Evolutionary conservation across 306 rosid species (phyloP), one percentile per base, ranked within the genome.

Genomic region (Dicorynia guianensis): DNA sequence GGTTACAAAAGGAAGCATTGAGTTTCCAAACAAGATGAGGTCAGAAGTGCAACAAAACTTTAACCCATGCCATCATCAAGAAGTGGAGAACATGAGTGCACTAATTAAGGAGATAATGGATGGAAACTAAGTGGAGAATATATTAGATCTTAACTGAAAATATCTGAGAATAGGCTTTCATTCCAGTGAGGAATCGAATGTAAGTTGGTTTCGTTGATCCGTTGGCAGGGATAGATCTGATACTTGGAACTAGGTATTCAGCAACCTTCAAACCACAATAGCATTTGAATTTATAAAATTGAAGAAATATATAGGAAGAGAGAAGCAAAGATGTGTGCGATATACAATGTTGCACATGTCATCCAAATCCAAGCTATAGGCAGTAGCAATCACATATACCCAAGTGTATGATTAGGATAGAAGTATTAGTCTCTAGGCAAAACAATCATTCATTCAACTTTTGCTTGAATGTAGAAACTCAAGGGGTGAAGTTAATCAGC

Each of bases 151-250:
- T 87, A 86, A 94, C 98, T 81, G 97, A 86, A 80, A 94, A 94
- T 79, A 94, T 94, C 75, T 92, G 96, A 36, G 96, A 85, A 83
- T 92, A 92, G 55, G 97, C 98, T 86, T 91, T 94, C 79, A 92
- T 55, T 70, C 97, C 98, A 2, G 97, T 92, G 83, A 92, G 97
- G 80, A 92, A 92, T 59, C 92, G 90, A 71, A 92, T 89, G 84
- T 95, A 95, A 3, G 92, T 90, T 30, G 97, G 96, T 81, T 80
- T 92, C 89, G 64, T 83, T 40, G 97, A 83, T 78, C 96, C 91
- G 7, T 82, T 90, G 55, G 83, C 38, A 55, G 78, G 84, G 74
- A 79, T 69, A 11, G 98, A 90, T 87, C 98, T 81, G 67, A 92
- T 89, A 69, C 69, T 95, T 18, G 97, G 98, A 83, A 90, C 97